phyloP scores from a whole-genome alignment of 2,329 filamentous ascomycete species.

The Arthrobotrys sphaeroides region DNA sequence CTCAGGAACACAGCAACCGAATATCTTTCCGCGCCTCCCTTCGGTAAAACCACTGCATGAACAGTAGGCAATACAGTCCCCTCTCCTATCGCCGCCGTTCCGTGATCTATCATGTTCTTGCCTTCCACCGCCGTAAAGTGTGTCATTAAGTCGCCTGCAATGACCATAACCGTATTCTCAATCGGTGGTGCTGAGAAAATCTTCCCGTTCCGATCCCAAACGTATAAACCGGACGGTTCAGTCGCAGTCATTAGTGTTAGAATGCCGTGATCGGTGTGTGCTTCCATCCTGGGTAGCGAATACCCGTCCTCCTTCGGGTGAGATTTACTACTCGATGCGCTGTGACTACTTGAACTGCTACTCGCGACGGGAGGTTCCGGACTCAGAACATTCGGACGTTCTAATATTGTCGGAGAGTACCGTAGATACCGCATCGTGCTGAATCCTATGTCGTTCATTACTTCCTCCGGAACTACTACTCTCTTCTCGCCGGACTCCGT shows the following conservation, averaged over 20 bases:
- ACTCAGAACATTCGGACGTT: not conserved
- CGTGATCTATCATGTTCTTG: constrained; percentile 8
- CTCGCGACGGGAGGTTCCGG: not conserved
- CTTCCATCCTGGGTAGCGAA: constrained; percentile 33
- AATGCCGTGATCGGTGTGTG: constrained; percentile 51
- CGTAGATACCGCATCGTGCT: constrained; percentile 50
- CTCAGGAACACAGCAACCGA: constrained; percentile 50
- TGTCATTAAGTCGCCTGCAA: constrained; percentile 41
- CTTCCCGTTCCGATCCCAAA: constrained; percentile 34
- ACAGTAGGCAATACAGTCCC: constrained; percentile 35
- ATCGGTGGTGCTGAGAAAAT: constrained; percentile 48
- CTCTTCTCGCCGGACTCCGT: not conserved
- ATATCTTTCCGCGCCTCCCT: constrained; percentile 27
- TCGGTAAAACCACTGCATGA: constrained; percentile 42
- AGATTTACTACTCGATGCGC: constrained; percentile 1
- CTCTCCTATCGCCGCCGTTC: constrained; percentile 2
- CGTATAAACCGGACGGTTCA: constrained; percentile 43
- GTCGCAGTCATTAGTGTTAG: constrained; percentile 47
- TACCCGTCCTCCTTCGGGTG: constrained; percentile 21
- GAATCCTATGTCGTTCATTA: constrained; percentile 32
- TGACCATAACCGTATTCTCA: constrained; percentile 29
- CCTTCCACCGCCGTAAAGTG: constrained; percentile 38
- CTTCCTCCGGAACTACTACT: constrained; percentile 7
- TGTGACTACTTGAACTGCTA: constrained; percentile 11
- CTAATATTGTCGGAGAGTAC: constrained; percentile 33